Evolutionary conservation across 495 filamentous ascomycete genomes (phyloP).

Genomic region (Wilcoxina mikolae): DNA sequence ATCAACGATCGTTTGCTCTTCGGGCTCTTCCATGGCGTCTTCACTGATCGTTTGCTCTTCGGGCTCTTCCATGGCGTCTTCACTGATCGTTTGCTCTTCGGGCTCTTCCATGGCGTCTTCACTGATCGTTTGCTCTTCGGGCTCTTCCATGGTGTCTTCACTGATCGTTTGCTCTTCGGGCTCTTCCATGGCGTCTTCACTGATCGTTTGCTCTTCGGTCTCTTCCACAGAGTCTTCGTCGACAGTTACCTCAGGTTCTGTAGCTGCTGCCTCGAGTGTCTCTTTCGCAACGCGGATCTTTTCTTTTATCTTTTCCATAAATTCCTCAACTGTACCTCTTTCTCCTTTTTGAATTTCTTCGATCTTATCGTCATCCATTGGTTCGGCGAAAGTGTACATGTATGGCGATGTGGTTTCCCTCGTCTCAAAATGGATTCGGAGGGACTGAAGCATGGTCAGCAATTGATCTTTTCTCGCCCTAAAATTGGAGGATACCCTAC

Average conservation of each 20-base stretch:
- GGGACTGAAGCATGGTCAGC: conserved; percentile 37
- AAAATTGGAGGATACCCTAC: conserved; percentile 26
- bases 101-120: conserved; percentile 10
- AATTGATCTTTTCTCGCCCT: not conserved
- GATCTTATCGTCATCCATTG: conserved; percentile 57
- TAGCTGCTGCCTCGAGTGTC: conserved; percentile 7
- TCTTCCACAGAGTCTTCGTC: conserved; percentile 7
- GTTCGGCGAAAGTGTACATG: conserved; percentile 85
- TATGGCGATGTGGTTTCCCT: conserved; percentile 43
- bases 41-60: conserved; percentile 7
- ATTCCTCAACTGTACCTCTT: conserved; percentile 13
- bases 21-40: conserved; percentile 14
- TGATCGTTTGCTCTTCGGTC: conserved; percentile 1
- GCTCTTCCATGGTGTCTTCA: conserved; percentile 13
- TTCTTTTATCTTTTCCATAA: conserved; percentile 17
- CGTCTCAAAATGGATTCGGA: conserved; percentile 81
- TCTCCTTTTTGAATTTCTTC: conserved; percentile 55
- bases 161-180: conserved; percentile 3
- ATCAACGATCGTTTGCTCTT: conserved; percentile 16
- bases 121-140: conserved; percentile 19
- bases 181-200: not conserved
- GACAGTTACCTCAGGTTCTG: conserved; percentile 4
- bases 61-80: conserved; percentile 12
- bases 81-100: conserved; percentile 21
- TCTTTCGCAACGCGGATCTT: conserved; percentile 6